A percentile compares a stretch with the other conserved stretches of the same genome.
These are phyloP conservation scores for Corrigiola litoralis DNA, from an alignment of 179 eudicot genomes.

Conservation along the genomic window DNA sequence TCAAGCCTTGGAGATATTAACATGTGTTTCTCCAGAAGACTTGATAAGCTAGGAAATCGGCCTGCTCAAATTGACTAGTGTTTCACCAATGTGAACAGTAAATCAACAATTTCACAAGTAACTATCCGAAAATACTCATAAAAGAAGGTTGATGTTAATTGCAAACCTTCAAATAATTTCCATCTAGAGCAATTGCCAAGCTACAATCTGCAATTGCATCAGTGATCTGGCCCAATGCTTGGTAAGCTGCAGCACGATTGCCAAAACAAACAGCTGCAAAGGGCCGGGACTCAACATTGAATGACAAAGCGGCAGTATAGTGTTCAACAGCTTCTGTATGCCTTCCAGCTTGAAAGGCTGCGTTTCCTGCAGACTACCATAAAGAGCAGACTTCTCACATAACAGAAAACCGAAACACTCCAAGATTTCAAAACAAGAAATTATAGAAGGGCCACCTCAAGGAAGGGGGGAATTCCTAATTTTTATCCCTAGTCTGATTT, in stretches of 20 bases:
- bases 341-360: constrained; percentile 70
- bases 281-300: constrained; percentile 65
- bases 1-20: no score
- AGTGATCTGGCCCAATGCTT: constrained; percentile 63
- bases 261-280: constrained; percentile 93
- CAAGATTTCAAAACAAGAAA: neutral
- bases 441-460: neutral
- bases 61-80: neutral
- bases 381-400: constrained; percentile 9
- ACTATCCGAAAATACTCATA: neutral
- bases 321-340: constrained; percentile 83
- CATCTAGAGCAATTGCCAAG: constrained; percentile 79
- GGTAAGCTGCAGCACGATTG: constrained; percentile 95
- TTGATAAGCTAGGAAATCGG: neutral
- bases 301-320: constrained; percentile 75
- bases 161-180: constrained; percentile 49
- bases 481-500: no score
- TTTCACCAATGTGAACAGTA: neutral
- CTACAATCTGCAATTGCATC: constrained; percentile 97
- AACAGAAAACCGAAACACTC: neutral
- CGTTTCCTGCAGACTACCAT: constrained; percentile 76
- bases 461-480: no score
- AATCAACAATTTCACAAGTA: neutral
- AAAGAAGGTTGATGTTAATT: neutral
- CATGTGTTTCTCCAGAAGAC: neutral